Conservation (phyloP, 1,284 basidiomycete genomes). For the Leccinum angustisporum region DNA sequence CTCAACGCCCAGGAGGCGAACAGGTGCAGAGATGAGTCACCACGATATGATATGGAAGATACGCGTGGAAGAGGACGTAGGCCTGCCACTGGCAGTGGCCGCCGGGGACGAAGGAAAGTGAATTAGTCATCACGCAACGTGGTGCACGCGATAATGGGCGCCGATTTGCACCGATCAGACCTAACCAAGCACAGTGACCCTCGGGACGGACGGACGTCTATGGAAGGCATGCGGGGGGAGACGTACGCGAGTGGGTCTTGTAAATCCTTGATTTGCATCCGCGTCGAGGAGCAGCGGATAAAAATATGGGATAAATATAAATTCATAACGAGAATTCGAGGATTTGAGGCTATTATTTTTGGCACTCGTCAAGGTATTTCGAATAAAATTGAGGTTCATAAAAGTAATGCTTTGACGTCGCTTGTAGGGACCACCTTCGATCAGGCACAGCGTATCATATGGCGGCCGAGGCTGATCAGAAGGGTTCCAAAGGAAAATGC, state of each 20-base stretch:
- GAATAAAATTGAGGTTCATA: conserved; percentile 27
- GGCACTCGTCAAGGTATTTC: conserved; percentile 9
- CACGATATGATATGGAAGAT: conserved; percentile 3
- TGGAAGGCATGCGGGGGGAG: background rate
- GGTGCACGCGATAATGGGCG: conserved; percentile 8
- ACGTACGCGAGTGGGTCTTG: background rate
- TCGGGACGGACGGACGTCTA: background rate
- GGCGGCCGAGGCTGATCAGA: conserved; percentile 10
- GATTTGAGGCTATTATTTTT: conserved; percentile 29
- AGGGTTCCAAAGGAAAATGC: background rate
- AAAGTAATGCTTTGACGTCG: conserved; percentile 28
- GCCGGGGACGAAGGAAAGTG: conserved; percentile 18
- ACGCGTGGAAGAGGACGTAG: conserved; percentile 21
- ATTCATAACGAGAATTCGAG: background rate
- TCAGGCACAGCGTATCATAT: conserved; percentile 26
- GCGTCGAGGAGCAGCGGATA: conserved; percentile 5
- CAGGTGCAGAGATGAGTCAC: conserved; percentile 1
- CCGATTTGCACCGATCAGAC: conserved; percentile 6
- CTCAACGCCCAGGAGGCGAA: background rate
- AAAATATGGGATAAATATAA: conserved; percentile 31
- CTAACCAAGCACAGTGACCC: background rate
- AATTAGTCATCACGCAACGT: conserved; percentile 19
- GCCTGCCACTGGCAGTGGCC: conserved; percentile 19
- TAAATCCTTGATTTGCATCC: background rate
- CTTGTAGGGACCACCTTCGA: conserved; percentile 23